These are phyloP conservation scores for Sporothrix brasiliensis DNA, from an alignment of 2,329 filamentous ascomycete species.

Conservation along the genomic window DNA sequence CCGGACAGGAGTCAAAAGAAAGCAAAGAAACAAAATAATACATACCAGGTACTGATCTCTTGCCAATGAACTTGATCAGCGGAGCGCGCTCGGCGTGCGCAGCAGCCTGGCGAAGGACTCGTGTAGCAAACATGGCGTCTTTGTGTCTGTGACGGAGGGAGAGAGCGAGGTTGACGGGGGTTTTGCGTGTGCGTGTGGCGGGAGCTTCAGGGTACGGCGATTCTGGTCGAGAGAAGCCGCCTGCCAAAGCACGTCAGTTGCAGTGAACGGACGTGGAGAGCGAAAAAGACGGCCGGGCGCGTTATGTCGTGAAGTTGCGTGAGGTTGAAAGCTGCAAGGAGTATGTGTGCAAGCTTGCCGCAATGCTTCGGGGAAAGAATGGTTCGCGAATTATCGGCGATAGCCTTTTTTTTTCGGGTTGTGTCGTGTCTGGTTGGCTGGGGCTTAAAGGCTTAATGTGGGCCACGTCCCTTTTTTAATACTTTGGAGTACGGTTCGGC, in stretches of 20 bases:
- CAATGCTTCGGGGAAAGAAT: slow-evolving; percentile 7
- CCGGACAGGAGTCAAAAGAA: background rate
- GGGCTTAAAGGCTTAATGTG: background rate
- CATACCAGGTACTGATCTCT: slow-evolving; percentile 62
- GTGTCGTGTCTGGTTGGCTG: slow-evolving; percentile 12
- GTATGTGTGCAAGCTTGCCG: slow-evolving; percentile 16
- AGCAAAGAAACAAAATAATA: background rate
- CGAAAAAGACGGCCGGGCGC: background rate
- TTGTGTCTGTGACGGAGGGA: background rate
- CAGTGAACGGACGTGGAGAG: background rate
- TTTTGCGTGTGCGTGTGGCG: slow-evolving; percentile 8
- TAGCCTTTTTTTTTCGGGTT: slow-evolving; percentile 23
- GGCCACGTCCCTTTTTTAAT: slow-evolving; percentile 10
- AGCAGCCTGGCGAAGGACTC: slow-evolving; percentile 60
- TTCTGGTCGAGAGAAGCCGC: slow-evolving; percentile 2
- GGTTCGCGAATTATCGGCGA: slow-evolving; percentile 23
- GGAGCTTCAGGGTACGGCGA: slow-evolving; percentile 16
- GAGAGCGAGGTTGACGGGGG: background rate
- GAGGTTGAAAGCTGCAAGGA: background rate
- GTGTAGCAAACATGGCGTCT: slow-evolving; percentile 58
- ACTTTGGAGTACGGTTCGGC: background rate
- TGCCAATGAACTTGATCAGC: slow-evolving; percentile 65
- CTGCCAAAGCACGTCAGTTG: slow-evolving; percentile 8
- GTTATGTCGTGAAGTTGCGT: background rate
- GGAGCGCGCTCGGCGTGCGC: slow-evolving; percentile 63